Base-by-base conservation (phyloP, 371 early-diverging fungal genomes). In the Mucor ambiguus region DNA sequence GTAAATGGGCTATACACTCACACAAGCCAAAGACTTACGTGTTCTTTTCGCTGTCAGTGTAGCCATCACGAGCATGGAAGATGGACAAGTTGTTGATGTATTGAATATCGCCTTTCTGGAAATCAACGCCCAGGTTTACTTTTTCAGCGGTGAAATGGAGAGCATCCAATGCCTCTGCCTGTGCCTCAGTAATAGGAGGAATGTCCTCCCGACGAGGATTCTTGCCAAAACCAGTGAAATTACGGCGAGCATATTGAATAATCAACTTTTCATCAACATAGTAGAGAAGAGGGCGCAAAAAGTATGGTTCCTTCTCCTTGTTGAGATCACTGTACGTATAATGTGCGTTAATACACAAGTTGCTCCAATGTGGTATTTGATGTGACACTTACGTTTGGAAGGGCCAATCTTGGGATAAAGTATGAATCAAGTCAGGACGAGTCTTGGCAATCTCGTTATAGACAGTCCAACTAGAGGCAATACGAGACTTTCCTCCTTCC, bases 391-490 rank as follows among this genome's bases (percentile, higher is more conserved):
- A 75, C 75, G 56, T 60, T 60, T 75, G 66, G 46, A 71, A 71
- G 0, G 68, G 58, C 75, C 75, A 75, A 38, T 71, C 69, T 10
- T 64, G n/a, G 3, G 75, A 57, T 33, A 75, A 60, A 4, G 72
- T 71, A 12, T 75, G 72, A 37, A 75, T 75, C 26, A 75, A 54
- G 66, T 75, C 75, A 44, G 75, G 75, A 6, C 75, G 41, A 14
- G 60, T 66, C 26, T 64, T 65, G 8, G 75, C 75, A 37, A 75
- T 30, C 37, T 75, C 72, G 26, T 75, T 75, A 46, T 75, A 75
- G 9, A 75, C 75, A 10, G 72, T 75, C 71, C 72, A 75, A n/a
- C 72, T 75, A 0, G 75, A 75, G 9, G 75, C 72, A 62, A 75
- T 75, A 16, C 68, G 72, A 52, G 72, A 71, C 35, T 66, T 68